Percentiles rank a stretch among this genome's conserved stretches.
Evolutionary conservation across 1,284 basidiomycete species (phyloP).

Genomic region (Ustilago loliicola): DNA sequence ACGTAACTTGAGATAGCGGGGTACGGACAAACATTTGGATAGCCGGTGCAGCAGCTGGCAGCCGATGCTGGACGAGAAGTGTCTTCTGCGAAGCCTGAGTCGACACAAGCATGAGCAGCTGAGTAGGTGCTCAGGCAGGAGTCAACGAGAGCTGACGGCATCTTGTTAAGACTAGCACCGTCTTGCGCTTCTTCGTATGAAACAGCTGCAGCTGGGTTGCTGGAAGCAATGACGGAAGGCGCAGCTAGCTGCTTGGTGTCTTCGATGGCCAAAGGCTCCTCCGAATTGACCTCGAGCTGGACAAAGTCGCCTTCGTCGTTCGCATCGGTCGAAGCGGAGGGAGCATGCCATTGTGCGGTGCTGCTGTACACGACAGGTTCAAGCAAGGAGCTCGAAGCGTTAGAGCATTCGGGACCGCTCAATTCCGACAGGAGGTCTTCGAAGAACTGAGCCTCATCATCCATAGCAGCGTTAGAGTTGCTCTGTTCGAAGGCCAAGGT

Average conservation of each 20-base stretch:
- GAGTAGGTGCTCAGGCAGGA: slow-evolving; percentile 23
- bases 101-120: neutral
- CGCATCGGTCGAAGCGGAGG: neutral
- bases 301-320: slow-evolving; percentile 39
- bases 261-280: neutral
- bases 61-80: slow-evolving; percentile 26
- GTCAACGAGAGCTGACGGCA: slow-evolving; percentile 7
- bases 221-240: neutral
- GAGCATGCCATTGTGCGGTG: neutral
- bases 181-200: neutral
- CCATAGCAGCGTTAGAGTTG: neutral
- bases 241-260: neutral
- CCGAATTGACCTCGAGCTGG: slow-evolving; percentile 21
- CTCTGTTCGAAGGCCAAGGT: neutral
- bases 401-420: slow-evolving; percentile 21
- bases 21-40: slow-evolving; percentile 53
- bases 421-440: slow-evolving; percentile 48
- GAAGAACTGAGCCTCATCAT: slow-evolving; percentile 51
- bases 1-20: slow-evolving; percentile 21
- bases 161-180: neutral
- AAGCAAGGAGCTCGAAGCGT: neutral
- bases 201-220: neutral
- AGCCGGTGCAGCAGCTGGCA: slow-evolving; percentile 39
- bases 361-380: neutral
- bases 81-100: slow-evolving; percentile 45